A percentile compares a stretch with the other conserved stretches of the same genome.
phyloP scores from a whole-genome alignment of 495 filamentous ascomycete genomes.

The Hypoxylon fuscum region DNA sequence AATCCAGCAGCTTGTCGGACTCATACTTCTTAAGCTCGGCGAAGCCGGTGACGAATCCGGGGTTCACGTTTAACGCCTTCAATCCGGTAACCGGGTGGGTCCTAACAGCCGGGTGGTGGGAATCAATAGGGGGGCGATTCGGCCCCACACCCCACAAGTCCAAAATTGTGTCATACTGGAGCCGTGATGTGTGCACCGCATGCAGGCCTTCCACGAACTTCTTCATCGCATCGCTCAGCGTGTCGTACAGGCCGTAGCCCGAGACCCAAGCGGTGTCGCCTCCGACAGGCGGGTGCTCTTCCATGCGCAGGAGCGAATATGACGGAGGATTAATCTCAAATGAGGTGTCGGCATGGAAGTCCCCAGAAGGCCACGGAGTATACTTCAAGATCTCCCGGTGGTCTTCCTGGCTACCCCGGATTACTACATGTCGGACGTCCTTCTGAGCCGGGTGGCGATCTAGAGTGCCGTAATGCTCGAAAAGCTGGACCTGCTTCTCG shows the following conservation, averaged over 20 bases:
- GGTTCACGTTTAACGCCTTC: slow-evolving; percentile 62
- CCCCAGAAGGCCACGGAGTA: slow-evolving; percentile 48
- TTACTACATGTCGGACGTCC: slow-evolving; percentile 45
- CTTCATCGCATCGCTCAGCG: slow-evolving; percentile 56
- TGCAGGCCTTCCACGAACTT: slow-evolving; percentile 60
- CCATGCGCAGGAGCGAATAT: slow-evolving; percentile 64
- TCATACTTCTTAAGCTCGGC: slow-evolving; percentile 65
- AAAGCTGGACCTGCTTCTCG: slow-evolving; percentile 58
- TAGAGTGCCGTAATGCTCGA: slow-evolving; percentile 61
- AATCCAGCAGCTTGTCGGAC: slow-evolving; percentile 61
- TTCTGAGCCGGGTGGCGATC: slow-evolving; percentile 62
- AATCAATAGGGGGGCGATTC: slow-evolving; percentile 61
- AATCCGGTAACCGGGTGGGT: slow-evolving; percentile 65
- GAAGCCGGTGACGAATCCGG: slow-evolving; percentile 60
- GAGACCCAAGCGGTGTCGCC: slow-evolving; percentile 65
- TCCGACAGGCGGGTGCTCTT: slow-evolving; percentile 62
- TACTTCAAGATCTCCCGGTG: slow-evolving; percentile 42
- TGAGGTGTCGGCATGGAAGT: slow-evolving; percentile 62
- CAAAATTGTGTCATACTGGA: slow-evolving; percentile 57
- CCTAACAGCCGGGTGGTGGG: slow-evolving; percentile 63
- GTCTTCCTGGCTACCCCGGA: slow-evolving; percentile 41
- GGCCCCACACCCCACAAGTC: slow-evolving; percentile 60
- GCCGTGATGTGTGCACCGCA: slow-evolving; percentile 58
- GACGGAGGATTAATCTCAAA: slow-evolving; percentile 63
- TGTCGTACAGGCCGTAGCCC: slow-evolving; percentile 61